Base-by-base conservation (phyloP, 2,329 filamentous ascomycete genomes). In the Colletotrichum higginsianum region DNA sequence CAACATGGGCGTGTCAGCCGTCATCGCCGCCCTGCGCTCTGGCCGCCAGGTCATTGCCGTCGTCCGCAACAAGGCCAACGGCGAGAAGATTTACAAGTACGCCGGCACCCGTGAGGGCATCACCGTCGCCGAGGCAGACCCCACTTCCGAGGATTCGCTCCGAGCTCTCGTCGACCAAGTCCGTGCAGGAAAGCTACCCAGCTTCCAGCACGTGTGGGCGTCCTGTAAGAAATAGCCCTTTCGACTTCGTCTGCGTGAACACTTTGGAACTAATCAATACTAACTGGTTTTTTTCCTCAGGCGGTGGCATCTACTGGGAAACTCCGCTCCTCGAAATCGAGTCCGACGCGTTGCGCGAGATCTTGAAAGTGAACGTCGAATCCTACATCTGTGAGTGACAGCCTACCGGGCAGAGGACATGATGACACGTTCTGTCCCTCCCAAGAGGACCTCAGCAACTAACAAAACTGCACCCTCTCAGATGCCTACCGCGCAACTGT, bases 141-240 rank as follows among this genome's bases (percentile, higher is more conserved):
- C 82, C 11, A 68, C 74, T 11, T 78, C 78, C 0, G 78, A 80
- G 13, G 49, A 67, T 2, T 80, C 80, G 4, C 73, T 83, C 2
- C 71, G 76, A 58, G 71, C 69, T 16, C 78, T 83, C 6, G 79
- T 83, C 21, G 76, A 81, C 18, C 73, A 77, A 62, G 80, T 82
- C 23, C 68, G 73, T 35, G 74, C 69, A 2, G 81, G 82, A 16
- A 74, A 80, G 64, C 71, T 82, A 49, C 81, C 81, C 2, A 67
- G 77, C 15, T 83, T 83, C 62, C 81, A 83, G 67, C 81, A 84
- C 71, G 82, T 83, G 6, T 83, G 77, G 61, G 66, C 77, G 46
- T 72, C 75, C 23, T 77, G 80, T 82, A 64, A 12, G 35, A n/a
- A 11, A 11, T 11, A 4, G 8, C 18, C n/a, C 7, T 3, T 47